Conservation (phyloP, 2,329 filamentous ascomycete genomes). For the Kalmusia sp. region DNA sequence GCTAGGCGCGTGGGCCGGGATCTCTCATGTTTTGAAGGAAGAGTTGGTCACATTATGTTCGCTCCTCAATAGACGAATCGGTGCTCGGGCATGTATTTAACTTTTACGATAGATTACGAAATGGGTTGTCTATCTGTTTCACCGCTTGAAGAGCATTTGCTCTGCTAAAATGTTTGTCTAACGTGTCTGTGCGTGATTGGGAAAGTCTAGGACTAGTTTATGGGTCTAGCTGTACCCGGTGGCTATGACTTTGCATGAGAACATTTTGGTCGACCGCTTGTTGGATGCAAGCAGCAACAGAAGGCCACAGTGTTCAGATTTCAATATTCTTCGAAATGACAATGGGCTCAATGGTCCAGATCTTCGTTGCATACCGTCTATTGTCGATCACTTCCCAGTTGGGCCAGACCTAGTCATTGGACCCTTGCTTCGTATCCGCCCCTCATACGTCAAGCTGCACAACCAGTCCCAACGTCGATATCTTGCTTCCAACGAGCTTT, state of each 20-base stretch:
- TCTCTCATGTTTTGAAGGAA: slow-evolving; percentile 9
- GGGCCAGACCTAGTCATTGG: slow-evolving; percentile 15
- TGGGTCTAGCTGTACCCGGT: not conserved
- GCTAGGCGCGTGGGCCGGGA: slow-evolving; percentile 12
- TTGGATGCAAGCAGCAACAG: not conserved
- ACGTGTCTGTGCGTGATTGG: slow-evolving; percentile 5
- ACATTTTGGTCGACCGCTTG: not conserved
- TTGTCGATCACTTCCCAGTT: slow-evolving; percentile 24
- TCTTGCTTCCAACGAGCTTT: slow-evolving; percentile 29
- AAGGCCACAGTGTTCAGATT: too few relatives aligned
- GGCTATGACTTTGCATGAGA: not conserved
- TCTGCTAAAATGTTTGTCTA: not conserved
- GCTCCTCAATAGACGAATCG: slow-evolving; percentile 34
- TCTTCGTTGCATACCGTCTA: too few relatives aligned
- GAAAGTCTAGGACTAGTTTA: not conserved
- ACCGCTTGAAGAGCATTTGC: slow-evolving; percentile 4
- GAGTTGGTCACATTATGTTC: slow-evolving; percentile 16
- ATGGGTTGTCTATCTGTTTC: slow-evolving; percentile 29
- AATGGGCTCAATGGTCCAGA: too few relatives aligned
- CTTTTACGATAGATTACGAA: slow-evolving; percentile 35
- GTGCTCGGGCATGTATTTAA: slow-evolving; percentile 45
- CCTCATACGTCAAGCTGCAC: slow-evolving; percentile 44
- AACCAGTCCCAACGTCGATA: slow-evolving; percentile 36
- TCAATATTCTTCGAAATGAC: too few relatives aligned
- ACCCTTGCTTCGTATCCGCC: slow-evolving; percentile 26